Percentiles rank a stretch among this genome's conserved stretches.
Conservation (phyloP, 148 eudicot genomes). For the Silene uniflora region DNA sequence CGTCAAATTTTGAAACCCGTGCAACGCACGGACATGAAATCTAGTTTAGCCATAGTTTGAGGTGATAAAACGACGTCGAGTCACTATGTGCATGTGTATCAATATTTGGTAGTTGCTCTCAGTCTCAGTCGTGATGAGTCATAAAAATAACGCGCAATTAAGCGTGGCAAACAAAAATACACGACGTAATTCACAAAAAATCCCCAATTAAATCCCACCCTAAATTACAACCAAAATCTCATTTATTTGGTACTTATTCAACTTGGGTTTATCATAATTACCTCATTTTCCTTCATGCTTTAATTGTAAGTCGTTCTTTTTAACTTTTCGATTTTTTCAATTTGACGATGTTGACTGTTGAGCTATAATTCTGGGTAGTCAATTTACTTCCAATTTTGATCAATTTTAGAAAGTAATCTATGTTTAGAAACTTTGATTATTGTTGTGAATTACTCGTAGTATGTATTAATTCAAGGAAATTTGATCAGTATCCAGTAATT, state of each 20-base stretch:
- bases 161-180: neutral
- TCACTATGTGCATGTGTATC: no score
- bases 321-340: neutral
- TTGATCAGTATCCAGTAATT: slow-evolving; percentile 9
- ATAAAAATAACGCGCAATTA: neutral
- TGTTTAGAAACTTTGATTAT: slow-evolving; percentile 10
- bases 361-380: slow-evolving; percentile 19
- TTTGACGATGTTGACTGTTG: neutral
- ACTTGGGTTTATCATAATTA: neutral
- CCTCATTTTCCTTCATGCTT: neutral
- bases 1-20: no score
- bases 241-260: no score
- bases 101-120: neutral
- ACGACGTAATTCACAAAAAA: neutral
- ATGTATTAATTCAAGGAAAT: slow-evolving; percentile 2
- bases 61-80: no score
- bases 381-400: slow-evolving; percentile 1
- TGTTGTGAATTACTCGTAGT: neutral
- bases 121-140: neutral
- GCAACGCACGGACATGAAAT: no score
- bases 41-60: no score
- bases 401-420: neutral
- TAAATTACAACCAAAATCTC: no score
- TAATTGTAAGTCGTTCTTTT: neutral
- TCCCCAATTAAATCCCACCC: neutral